Conservation (phyloP, 2,329 filamentous ascomycete species). For the Colletotrichum gloeosporioides region DNA sequence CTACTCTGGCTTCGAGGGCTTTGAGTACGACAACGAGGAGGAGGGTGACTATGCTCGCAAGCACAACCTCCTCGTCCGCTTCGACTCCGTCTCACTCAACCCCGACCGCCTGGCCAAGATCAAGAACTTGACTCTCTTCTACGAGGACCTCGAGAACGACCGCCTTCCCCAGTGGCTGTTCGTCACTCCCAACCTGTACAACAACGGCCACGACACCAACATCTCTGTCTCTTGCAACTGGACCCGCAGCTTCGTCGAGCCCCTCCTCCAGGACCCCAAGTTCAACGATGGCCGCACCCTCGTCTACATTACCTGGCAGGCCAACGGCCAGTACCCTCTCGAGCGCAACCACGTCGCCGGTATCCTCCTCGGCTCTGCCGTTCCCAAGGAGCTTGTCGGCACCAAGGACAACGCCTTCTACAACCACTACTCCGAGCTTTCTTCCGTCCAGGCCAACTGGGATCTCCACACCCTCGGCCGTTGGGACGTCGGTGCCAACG, state of each 20-base stretch:
- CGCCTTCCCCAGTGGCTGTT: constrained; percentile 1
- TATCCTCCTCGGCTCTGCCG: constrained; percentile 76
- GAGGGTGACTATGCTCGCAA: constrained; percentile 2
- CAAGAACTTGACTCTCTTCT: not conserved
- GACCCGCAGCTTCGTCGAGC: constrained; percentile 57
- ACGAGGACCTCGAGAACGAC: not conserved
- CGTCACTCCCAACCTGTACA: constrained; percentile 1
- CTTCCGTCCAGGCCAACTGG: constrained; percentile 53
- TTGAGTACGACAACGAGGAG: not conserved
- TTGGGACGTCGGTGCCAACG: constrained; percentile 75
- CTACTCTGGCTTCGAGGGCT: constrained; percentile 27
- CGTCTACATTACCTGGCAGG: constrained; percentile 78
- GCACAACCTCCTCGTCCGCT: constrained; percentile 5
- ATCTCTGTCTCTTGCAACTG: constrained; percentile 47
- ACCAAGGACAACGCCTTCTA: constrained; percentile 74
- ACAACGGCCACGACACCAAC: constrained; percentile 11
- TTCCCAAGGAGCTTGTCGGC: constrained; percentile 67
- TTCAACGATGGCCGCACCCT: constrained; percentile 57
- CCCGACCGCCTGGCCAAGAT: not conserved
- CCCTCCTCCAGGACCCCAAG: constrained; percentile 54
- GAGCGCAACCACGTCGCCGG: constrained; percentile 71
- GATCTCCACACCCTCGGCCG: constrained; percentile 65
- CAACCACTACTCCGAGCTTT: constrained; percentile 73
- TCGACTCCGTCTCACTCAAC: not conserved
- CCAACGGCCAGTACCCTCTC: constrained; percentile 70